Base-by-base conservation (phyloP, 2,329 filamentous ascomycete genomes). In the Claviceps spartinae region DNA sequence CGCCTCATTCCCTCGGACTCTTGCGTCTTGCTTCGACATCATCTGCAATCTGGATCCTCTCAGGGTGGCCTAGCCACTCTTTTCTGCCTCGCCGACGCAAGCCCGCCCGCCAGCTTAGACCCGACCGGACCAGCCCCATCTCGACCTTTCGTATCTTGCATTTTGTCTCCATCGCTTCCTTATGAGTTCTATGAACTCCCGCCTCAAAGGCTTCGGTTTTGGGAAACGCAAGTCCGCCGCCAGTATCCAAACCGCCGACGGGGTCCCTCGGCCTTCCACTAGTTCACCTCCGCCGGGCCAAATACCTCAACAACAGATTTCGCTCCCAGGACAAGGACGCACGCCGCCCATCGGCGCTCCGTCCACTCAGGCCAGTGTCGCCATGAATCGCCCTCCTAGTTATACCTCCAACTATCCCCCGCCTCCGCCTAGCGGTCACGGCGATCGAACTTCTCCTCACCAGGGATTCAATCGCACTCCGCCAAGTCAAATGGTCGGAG, bases 181-280 rank as follows among this genome's bases (percentile, higher is more conserved):
- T 67, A 86, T 86, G 83, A 86, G 79, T 78, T 86, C 82, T 77
- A 79, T 86, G 80, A 87, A 86, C 76, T 79, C 81, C 68, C 82
- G 84, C 71, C 81, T 88, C 69, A 86, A 86, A 76, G 79, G 79
- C 76, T 78, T 88, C 73, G 83, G 85, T 72, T 85, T 87, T 76
- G 84, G 83, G 72, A 87, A 86, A 79, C 83, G 85, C 71, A 86
- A 82, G 75, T 84, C 83, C 63, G 75, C 75, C 63, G 75, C 76
- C 67, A 80, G 75, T 68, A 78, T 79, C 62, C 74, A 77, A 59
- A 71, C 69, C 64, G 65, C 70, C 65, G 71, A 76, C 65, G 65
- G 65, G 52, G 60, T 58, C 53, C 60, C 62, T 55, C 59, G 30
- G 30, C 30, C 30, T 34, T 34, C 65, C 54, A 60, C 59, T 58